A percentile compares a stretch with the other conserved stretches of the same genome.
phyloP scores from a whole-genome alignment of 495 filamentous ascomycete genomes.

The Penicillium egyptiacum region DNA sequence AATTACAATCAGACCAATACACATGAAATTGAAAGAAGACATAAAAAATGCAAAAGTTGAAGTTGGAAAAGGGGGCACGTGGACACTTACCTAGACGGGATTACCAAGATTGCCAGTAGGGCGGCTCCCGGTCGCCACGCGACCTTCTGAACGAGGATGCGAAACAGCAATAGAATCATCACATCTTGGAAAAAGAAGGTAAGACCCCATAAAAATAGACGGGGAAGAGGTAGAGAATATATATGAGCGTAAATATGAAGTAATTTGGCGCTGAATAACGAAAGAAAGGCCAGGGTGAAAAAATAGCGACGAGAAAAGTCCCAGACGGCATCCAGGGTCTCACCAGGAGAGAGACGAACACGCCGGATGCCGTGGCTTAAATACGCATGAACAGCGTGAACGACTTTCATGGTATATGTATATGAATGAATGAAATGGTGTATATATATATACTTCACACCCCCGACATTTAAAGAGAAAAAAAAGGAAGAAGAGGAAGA shows the following conservation, averaged over 20 bases:
- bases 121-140: slow-evolving; percentile 27
- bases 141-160: slow-evolving; percentile 29
- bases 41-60: no score
- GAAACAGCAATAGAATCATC: slow-evolving; percentile 31
- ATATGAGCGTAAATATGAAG: slow-evolving; percentile 42
- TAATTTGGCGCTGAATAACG: slow-evolving; percentile 36
- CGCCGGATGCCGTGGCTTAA: slow-evolving; percentile 15
- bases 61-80: slow-evolving; percentile 7
- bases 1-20: background rate
- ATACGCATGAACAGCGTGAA: slow-evolving; percentile 14
- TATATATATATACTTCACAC: background rate
- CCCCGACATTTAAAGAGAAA: background rate
- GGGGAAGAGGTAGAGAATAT: slow-evolving; percentile 31
- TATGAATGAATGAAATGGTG: background rate
- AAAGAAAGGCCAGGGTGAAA: slow-evolving; percentile 36
- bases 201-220: slow-evolving; percentile 36
- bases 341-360: slow-evolving; percentile 22
- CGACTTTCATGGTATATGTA: slow-evolving; percentile 18
- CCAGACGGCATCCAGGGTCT: slow-evolving; percentile 33
- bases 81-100: slow-evolving; percentile 39
- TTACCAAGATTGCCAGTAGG: slow-evolving; percentile 20
- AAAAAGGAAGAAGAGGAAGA: background rate
- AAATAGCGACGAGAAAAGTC: slow-evolving; percentile 39
- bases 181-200: slow-evolving; percentile 47
- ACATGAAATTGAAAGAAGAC: no score